Percentiles rank a stretch among this genome's conserved stretches.
Evolutionary conservation across 768 basidiomycete species (phyloP).

Genomic region (Sporobolomyces phaffii): DNA sequence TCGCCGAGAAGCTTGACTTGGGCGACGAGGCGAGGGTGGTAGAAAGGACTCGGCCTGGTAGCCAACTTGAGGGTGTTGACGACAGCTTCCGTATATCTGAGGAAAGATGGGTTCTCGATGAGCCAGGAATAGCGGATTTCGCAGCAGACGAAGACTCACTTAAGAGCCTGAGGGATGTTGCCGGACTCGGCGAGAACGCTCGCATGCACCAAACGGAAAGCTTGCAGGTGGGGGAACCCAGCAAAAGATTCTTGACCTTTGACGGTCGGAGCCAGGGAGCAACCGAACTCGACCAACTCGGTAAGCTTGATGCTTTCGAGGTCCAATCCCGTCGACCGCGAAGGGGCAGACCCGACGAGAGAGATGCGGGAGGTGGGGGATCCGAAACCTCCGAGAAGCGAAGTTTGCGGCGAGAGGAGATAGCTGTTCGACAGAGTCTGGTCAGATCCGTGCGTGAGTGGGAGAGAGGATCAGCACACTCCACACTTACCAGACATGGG

Average conservation of each 20-base stretch:
- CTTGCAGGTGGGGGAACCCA: conserved; percentile 78
- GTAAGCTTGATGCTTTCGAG: conserved; percentile 73
- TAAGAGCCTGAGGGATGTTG: conserved; percentile 65
- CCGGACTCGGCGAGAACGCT: conserved; percentile 71
- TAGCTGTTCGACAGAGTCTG: conserved; percentile 55
- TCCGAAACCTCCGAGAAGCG: conserved; percentile 66
- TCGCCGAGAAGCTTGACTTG: conserved; percentile 73
- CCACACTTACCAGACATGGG: conserved; percentile 85
- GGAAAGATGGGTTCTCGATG: neutral
- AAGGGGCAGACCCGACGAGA: conserved; percentile 59
- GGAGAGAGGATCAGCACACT: neutral
- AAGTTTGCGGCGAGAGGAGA: conserved; percentile 74
- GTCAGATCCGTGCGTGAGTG: neutral
- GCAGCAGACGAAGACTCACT: too few species aligned
- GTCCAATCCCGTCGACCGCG: conserved; percentile 53
- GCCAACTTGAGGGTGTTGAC: conserved; percentile 53
- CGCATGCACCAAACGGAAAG: conserved; percentile 78
- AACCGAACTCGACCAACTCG: conserved; percentile 84
- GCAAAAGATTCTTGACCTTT: conserved; percentile 83
- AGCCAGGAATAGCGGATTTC: too few species aligned
- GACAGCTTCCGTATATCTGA: conserved; percentile 89
- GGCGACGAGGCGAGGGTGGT: conserved; percentile 61
- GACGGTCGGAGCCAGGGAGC: conserved; percentile 54
- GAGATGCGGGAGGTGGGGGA: conserved; percentile 62
- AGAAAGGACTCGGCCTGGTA: conserved; percentile 56